Evolutionary conservation across 805 yeast species (phyloP).

Genomic region (Jamesozyma piceae): DNA sequence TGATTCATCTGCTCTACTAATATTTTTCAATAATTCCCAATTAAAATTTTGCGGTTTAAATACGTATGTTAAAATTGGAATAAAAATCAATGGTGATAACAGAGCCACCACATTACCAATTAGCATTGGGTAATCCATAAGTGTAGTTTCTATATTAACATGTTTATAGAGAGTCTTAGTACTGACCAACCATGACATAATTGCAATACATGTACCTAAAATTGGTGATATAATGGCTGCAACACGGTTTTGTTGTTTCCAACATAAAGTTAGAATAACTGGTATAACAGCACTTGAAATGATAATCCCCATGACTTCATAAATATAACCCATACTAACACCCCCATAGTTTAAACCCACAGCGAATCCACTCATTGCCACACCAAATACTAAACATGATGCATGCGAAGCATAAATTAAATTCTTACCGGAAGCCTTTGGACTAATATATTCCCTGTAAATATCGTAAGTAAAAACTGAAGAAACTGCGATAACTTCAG

Average conservation of each 20-base stretch:
- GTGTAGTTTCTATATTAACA: conserved; percentile 48
- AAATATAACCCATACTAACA: conserved; percentile 78
- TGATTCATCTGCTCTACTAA: conserved; percentile 62
- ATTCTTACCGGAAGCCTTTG: conserved; percentile 64
- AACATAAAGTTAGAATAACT: conserved; percentile 53
- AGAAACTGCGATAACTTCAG: conserved; percentile 82
- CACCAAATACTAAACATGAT: conserved; percentile 50
- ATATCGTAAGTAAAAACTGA: conserved; percentile 80
- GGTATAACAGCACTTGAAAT: conserved; percentile 84
- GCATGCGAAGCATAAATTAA: conserved; percentile 61
- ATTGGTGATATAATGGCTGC: conserved; percentile 76
- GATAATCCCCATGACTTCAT: conserved; percentile 82
- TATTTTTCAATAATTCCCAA: conserved; percentile 52
- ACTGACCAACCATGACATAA: conserved; percentile 56
- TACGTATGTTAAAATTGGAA: conserved; percentile 54
- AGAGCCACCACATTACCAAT: conserved; percentile 82
- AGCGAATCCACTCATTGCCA: conserved; percentile 72
- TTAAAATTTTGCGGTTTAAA: conserved; percentile 69
- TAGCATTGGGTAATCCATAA: conserved; percentile 80
- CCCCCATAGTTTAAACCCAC: conserved; percentile 75
- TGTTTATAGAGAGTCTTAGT: conserved; percentile 37
- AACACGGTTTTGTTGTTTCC: conserved; percentile 50
- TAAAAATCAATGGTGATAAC: conserved; percentile 55
- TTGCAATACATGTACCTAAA: conserved; percentile 63
- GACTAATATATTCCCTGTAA: conserved; percentile 72